Conservation (phyloP, 2,329 filamentous ascomycete genomes). For the Graphilbum ipis-grandicollis region DNA sequence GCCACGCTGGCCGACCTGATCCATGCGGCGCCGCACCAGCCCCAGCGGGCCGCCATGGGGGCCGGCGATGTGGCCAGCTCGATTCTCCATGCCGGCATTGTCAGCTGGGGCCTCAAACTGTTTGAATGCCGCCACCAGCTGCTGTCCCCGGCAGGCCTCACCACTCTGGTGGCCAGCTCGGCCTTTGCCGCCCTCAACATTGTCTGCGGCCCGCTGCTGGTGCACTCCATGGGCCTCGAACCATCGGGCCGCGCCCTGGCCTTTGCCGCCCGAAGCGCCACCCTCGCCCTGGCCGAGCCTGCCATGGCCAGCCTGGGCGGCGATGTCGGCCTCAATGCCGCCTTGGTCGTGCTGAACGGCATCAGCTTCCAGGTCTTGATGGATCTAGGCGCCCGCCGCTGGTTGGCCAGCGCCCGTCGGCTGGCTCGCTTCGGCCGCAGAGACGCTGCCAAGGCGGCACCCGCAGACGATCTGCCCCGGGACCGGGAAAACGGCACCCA, state of each 20-base stretch:
- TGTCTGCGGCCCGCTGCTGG: conserved; percentile 21
- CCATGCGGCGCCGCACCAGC: conserved; percentile 9
- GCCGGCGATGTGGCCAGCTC: conserved; percentile 31
- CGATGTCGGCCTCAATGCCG: conserved; percentile 28
- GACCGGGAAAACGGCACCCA: background rate
- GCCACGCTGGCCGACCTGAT: conserved; percentile 15
- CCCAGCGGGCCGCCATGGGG: conserved; percentile 12
- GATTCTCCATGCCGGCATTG: conserved; percentile 31
- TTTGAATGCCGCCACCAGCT: conserved; percentile 30
- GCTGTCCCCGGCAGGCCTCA: conserved; percentile 23
- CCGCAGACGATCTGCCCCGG: background rate
- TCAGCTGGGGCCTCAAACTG: conserved; percentile 35
- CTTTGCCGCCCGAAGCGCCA: conserved; percentile 32
- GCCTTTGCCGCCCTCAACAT: conserved; percentile 23
- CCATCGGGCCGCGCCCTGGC: conserved; percentile 18
- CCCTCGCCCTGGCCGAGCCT: conserved; percentile 30
- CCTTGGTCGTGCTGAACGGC: conserved; percentile 33
- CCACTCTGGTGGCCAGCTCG: conserved; percentile 19
- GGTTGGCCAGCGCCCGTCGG: conserved; percentile 3
- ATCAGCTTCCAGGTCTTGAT: conserved; percentile 21
- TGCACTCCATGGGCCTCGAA: conserved; percentile 18
- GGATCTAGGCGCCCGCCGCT: conserved; percentile 13
- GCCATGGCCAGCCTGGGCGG: conserved; percentile 26
- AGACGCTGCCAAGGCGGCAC: too few relatives aligned
- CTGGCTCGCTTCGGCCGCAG: background rate